A percentile compares a stretch with the other conserved stretches of the same genome.
phyloP scores from a whole-genome alignment of 345 rosid genomes.

The Brassica incana region DNA sequence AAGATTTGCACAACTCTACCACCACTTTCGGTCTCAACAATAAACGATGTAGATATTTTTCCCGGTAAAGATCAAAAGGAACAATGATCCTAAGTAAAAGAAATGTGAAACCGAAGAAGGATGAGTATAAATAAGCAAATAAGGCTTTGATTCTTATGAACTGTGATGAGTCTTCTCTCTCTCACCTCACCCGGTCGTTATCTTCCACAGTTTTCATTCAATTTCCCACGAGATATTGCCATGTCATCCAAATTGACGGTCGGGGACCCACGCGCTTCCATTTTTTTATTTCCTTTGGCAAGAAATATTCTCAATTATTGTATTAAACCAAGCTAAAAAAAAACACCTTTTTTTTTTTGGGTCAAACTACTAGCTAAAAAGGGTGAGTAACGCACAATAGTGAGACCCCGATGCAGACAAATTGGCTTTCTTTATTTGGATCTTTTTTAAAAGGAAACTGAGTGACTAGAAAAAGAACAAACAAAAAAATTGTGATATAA shows the following conservation, averaged over 20 bases:
- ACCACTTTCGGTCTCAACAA: constrained; percentile 35
- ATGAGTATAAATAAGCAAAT: constrained; percentile 10
- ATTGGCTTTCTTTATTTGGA: no score
- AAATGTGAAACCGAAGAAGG: background rate
- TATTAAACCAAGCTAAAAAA: background rate
- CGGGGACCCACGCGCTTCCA: constrained; percentile 42
- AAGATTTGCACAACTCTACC: constrained; percentile 19
- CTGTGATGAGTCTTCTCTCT: constrained; percentile 19
- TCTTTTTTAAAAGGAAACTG: background rate
- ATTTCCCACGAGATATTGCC: constrained; percentile 49
- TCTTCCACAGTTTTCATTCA: constrained; percentile 57
- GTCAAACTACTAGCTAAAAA: background rate
- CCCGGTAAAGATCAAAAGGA: background rate
- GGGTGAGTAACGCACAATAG: constrained; percentile 11
- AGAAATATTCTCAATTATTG: constrained; percentile 23
- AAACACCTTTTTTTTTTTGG: background rate
- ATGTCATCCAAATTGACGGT: constrained; percentile 43
- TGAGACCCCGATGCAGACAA: background rate
- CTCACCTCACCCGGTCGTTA: constrained; percentile 45
- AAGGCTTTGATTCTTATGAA: background rate
- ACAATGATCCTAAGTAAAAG: background rate
- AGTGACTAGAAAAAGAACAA: background rate
- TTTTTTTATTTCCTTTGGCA: background rate
- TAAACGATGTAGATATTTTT: background rate
- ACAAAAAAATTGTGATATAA: background rate